Evolutionary conservation across 352 stramenopile species (phyloP), one percentile per base, ranked within the genome.

Genomic region (Pelagophyceae sp.): DNA sequence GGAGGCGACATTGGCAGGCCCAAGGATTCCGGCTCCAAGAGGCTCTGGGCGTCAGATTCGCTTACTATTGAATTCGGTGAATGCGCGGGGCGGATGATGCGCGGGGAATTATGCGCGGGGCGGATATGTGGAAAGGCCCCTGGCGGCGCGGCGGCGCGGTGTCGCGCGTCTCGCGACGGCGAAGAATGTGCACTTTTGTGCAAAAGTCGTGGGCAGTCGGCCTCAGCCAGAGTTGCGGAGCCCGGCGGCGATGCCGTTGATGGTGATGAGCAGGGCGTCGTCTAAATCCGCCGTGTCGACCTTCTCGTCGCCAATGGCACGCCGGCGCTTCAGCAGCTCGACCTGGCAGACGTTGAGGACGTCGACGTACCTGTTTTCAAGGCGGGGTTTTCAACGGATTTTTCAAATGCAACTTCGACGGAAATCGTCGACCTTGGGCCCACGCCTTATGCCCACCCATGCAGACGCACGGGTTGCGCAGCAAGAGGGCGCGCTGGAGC

Each of bases 341-440:
- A 83, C 86, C 82, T 94, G 89, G 37, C 94, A 82, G 25, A 91
- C 82, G 84, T 95, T 95, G 35, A 94, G 80, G 37, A 88, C 89
- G 78, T 94, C 89, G 6, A 95, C 85, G 77, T 95, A 95, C 19
- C 87, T 88, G 79, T 93, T 92, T n/a, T n/a, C n/a, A n/a, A n/a
- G n/a, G n/a, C n/a, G n/a, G n/a, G n/a, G n/a, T n/a, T 27, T n/a
- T n/a, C n/a, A n/a, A n/a, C 90, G 85, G 74, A 93, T 88, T 2
- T 78, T 86, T 0, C 90, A 85, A 74, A 84, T 69, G 79, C 84
- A 69, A 88, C 80, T 76, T 88, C 81, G 27, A 78, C 81, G 1
- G 81, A 82, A 45, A 84, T 76, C 17, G 85, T 89, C 82, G 38
- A 82, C 80, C 72, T 87, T 31, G n/a, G 51, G 45, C 25, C 32